Evolutionary conservation across 2,329 filamentous ascomycete species (phyloP).

Genomic region (Sporothrix humicola): DNA sequence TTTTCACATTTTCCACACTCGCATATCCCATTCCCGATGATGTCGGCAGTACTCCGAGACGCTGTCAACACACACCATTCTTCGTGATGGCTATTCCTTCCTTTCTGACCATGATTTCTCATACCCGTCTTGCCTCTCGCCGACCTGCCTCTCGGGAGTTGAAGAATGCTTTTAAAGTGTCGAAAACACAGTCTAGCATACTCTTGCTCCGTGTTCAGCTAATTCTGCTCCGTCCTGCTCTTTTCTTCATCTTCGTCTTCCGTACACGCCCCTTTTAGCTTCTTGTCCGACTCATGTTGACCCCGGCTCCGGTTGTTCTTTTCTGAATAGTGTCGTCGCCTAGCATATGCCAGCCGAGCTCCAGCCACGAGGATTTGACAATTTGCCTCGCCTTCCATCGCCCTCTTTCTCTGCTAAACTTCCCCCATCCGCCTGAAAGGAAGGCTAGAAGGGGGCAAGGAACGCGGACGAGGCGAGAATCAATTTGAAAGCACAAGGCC

Average conservation of each 20-base stretch:
- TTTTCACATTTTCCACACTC: background rate
- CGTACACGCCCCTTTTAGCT: conserved; percentile 10
- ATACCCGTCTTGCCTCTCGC: background rate
- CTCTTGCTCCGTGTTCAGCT: background rate
- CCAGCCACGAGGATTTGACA: background rate
- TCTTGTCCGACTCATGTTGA: background rate
- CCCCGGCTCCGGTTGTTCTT: background rate
- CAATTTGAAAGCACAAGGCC: background rate
- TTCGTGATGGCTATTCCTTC: background rate
- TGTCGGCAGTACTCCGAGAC: background rate
- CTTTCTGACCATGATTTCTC: background rate
- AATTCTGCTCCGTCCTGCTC: background rate
- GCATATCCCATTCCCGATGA: background rate
- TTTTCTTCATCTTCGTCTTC: background rate
- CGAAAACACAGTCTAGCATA: background rate
- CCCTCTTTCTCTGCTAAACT: background rate
- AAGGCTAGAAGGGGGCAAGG: background rate
- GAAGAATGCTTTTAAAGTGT: background rate
- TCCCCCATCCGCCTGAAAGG: background rate
- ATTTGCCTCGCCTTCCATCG: background rate
- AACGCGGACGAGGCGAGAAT: conserved; percentile 7
- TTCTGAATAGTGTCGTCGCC: background rate
- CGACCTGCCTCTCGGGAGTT: background rate
- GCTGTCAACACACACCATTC: background rate
- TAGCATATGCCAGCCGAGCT: background rate